Base-by-base conservation (phyloP, 257 asterid species). In the Solanum ossicruentum region DNA sequence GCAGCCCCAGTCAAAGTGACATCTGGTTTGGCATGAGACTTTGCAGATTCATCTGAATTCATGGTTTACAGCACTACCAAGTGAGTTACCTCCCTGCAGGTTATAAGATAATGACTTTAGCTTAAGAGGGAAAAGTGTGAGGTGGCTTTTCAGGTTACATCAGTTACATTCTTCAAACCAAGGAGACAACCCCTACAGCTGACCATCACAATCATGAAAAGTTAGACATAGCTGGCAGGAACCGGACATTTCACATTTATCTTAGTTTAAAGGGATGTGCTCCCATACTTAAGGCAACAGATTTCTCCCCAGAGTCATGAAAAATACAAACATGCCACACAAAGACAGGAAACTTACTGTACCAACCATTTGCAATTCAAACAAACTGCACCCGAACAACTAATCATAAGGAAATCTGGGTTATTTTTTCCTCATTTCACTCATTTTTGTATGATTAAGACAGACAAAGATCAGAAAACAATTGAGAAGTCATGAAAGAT, bases 1-100 rank as follows among this genome's bases (percentile, higher is more conserved):
- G 88, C 92, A 23, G 87, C 79, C 82, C 92, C 91, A 47, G 84
- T 67, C 18, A 88, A 80, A n/a, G 84, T 73, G 32, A 91, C 85
- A 58, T 79, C 18, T 3, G 91, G 85, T 84, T 89, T 91, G 81
- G 87, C 63, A 7, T 77, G 70, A 56, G 72, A 69, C 61, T n/a
- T 86, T 3, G 70, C 80, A 52, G 7, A 26, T 80, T 71, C 73
- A 60, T 86, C 83, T n/a, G 87, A 47, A 54, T 66, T 84, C 89
- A 86, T 88, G 55, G 47, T 84, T 86, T 78, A 39, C 36, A 56
- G 49, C 7, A 1, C 60, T 51, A 63, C 28, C 45, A 75, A 67
- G 47, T 21, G 26, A 77, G 10, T 51, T 16, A 26, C 17, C 82
- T 77, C 82, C 63, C 82, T 77, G 63, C 82, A 75, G 82, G 12